phyloP scores from a whole-genome alignment of 306 rosid genomes.

The Ormosia semicastrata region DNA sequence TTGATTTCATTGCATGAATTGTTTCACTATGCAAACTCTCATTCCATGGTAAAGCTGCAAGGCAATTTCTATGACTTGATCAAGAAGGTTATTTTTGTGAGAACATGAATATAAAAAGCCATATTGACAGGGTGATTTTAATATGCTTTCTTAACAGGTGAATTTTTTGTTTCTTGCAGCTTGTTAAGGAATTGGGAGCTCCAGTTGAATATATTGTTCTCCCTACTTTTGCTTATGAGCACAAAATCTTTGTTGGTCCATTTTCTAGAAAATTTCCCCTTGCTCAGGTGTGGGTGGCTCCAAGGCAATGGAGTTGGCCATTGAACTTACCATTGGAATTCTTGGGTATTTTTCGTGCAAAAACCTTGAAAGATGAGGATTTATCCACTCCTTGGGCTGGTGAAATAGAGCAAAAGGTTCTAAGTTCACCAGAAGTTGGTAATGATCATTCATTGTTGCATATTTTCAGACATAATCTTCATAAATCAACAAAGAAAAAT shows the following conservation, averaged over 20 bases:
- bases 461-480: neutral
- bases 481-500: conserved; percentile 10
- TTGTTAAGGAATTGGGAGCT: conserved; percentile 79
- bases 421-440: conserved; percentile 99
- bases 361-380: conserved; percentile 69
- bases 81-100: neutral
- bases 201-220: conserved; percentile 87
- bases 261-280: conserved; percentile 88
- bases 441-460: conserved; percentile 28
- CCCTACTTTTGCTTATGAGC: conserved; percentile 96
- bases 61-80: neutral
- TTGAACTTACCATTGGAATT: conserved; percentile 87
- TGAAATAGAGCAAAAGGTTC: conserved; percentile 85
- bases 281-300: conserved; percentile 95
- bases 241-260: conserved; percentile 93
- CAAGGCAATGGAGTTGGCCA: conserved; percentile 99
- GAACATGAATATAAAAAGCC: neutral
- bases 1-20: neutral
- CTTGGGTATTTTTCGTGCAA: conserved; percentile 83
- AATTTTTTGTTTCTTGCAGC: conserved; percentile 49
- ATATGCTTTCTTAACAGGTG: conserved; percentile 1
- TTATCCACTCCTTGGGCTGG: conserved; percentile 76
- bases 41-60: neutral
- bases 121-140: neutral
- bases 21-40: conserved; percentile 17